phyloP scores from a whole-genome alignment of 306 rosid species.

The Hylodesmum podocarpum region DNA sequence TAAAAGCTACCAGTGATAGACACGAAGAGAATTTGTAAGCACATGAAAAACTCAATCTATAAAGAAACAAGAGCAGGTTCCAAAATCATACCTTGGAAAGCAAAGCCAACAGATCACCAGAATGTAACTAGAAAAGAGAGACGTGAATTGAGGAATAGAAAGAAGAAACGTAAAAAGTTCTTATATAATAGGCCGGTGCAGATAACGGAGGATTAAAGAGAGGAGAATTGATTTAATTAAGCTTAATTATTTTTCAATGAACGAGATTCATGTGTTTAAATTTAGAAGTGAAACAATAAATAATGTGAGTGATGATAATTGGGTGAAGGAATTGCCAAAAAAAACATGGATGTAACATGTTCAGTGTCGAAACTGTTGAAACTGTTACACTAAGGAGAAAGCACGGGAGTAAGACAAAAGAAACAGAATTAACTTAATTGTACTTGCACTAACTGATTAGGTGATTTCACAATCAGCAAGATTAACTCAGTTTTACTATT shows the following conservation, averaged over 20 bases:
- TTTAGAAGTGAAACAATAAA: not conserved
- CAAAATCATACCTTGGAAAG: conserved; percentile 46
- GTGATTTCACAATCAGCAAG: too few relatives aligned
- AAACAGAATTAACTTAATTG: too few relatives aligned
- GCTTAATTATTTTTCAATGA: conserved; percentile 3
- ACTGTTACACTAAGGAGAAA: not conserved
- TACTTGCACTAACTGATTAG: too few relatives aligned
- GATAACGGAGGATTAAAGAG: conserved; percentile 2
- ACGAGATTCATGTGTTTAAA: not conserved
- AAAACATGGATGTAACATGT: not conserved
- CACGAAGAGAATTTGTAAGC: not conserved
- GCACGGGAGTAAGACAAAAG: not conserved
- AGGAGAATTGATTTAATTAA: not conserved
- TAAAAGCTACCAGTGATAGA: not conserved
- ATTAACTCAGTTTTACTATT: too few relatives aligned
- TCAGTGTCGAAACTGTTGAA: not conserved
- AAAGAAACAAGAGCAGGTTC: conserved; percentile 35
- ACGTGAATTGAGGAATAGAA: not conserved
- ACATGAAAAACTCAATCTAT: not conserved
- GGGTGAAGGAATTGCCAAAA: not conserved
- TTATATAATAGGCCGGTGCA: not conserved
- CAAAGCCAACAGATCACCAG: conserved; percentile 46
- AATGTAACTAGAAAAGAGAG: conserved; percentile 39
- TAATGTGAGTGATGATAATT: not conserved
- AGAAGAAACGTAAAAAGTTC: conserved; percentile 16